These are phyloP conservation scores for Ceratobasidium sp. DNA, from an alignment of 1,284 basidiomycete genomes.

Conservation along the genomic window DNA sequence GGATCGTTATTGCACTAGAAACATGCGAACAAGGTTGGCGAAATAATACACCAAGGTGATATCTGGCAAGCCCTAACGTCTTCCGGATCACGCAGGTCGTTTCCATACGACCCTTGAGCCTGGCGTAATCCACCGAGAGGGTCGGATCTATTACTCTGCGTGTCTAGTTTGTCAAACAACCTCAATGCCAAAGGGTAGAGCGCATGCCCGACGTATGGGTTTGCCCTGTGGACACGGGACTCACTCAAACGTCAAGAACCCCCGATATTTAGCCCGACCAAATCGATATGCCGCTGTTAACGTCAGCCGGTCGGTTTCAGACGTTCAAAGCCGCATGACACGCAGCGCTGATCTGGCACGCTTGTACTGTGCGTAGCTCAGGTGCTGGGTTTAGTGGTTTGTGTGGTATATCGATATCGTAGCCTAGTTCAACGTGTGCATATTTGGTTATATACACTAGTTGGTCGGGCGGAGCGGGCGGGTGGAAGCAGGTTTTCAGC, in stretches of 20 bases:
- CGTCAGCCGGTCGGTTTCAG: conserved; percentile 2
- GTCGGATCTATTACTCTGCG: background rate
- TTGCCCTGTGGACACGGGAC: background rate
- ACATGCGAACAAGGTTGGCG: background rate
- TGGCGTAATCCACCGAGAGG: background rate
- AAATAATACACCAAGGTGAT: background rate
- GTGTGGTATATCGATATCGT: no score
- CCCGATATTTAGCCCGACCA: background rate
- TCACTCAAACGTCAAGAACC: background rate
- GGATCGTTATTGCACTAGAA: background rate
- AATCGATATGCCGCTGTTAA: background rate
- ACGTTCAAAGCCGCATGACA: background rate
- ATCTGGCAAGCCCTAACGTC: background rate
- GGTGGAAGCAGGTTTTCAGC: no score
- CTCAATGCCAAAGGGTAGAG: background rate
- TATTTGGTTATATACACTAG: no score
- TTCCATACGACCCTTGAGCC: background rate
- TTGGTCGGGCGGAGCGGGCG: no score
- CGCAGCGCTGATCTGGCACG: background rate
- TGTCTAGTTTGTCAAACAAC: background rate
- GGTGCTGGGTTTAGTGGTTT: no score
- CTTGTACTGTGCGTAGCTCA: no score
- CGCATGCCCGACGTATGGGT: background rate
- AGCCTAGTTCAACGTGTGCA: no score
- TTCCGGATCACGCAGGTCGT: background rate